phyloP scores from a whole-genome alignment of 2,329 filamentous ascomycete genomes.

The Epichloe aotearoae region DNA sequence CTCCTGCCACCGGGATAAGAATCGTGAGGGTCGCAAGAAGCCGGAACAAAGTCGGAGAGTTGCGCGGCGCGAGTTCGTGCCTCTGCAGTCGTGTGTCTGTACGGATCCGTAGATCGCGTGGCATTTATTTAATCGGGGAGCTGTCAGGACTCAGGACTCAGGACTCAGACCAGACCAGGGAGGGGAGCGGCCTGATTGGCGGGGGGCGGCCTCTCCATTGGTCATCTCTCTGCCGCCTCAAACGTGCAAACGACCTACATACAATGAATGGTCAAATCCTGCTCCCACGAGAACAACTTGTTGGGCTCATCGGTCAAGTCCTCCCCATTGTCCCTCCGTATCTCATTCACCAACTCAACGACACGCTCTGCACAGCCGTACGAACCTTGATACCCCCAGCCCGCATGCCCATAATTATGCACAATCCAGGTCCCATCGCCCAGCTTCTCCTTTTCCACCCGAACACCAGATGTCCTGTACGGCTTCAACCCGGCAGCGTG shows the following conservation, averaged over 20 bases:
- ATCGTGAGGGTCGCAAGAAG: not conserved
- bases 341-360: constrained; percentile 52
- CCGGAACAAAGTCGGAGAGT: not conserved
- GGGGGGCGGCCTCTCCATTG: too few species aligned
- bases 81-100: not conserved
- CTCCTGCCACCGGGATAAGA: not conserved
- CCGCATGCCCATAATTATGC: constrained; percentile 69
- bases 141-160: not conserved
- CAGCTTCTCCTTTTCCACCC: constrained; percentile 48
- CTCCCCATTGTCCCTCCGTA: constrained; percentile 25
- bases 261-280: not conserved
- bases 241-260: too few species aligned
- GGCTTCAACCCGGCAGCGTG: constrained; percentile 77
- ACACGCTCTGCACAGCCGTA: constrained; percentile 60
- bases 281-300: constrained; percentile 16
- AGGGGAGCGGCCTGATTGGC: too few species aligned
- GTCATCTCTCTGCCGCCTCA: too few species aligned
- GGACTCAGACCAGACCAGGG: too few species aligned
- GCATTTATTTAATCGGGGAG: not conserved
- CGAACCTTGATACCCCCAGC: constrained; percentile 59
- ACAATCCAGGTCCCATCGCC: constrained; percentile 52
- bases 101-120: not conserved
- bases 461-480: constrained; percentile 56
- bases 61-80: not conserved
- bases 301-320: constrained; percentile 15